A percentile compares a stretch with the other conserved stretches of the same genome.
Evolutionary conservation across 2,329 filamentous ascomycete species (phyloP).

Genomic region (Madurella fahalii): DNA sequence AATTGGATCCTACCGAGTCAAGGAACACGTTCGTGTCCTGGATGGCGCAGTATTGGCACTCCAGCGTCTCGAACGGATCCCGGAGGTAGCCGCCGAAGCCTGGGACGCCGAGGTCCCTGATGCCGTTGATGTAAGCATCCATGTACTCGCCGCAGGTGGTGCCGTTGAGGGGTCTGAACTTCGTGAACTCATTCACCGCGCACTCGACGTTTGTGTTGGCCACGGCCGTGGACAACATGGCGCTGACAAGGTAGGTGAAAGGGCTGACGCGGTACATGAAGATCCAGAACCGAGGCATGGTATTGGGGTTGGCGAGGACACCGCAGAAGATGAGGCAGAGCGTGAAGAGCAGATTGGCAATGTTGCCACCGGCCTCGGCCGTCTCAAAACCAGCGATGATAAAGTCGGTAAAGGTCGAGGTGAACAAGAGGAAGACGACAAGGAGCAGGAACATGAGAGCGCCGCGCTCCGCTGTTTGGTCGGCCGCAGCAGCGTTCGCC

Average conservation of each 20-base stretch:
- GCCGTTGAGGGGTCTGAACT: slow-evolving; percentile 58
- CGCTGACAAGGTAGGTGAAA: slow-evolving; percentile 75
- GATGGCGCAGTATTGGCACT: slow-evolving; percentile 55
- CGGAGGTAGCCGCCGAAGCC: slow-evolving; percentile 49
- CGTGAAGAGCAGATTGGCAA: slow-evolving; percentile 71
- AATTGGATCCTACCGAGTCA: slow-evolving; percentile 45
- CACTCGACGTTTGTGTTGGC: slow-evolving; percentile 64
- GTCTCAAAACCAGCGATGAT: slow-evolving; percentile 71
- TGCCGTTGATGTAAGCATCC: slow-evolving; percentile 40
- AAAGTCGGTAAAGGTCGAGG: slow-evolving; percentile 75
- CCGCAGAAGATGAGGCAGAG: slow-evolving; percentile 71
- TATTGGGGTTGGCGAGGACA: slow-evolving; percentile 61
- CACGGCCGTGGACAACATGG: slow-evolving; percentile 66
- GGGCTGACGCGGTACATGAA: slow-evolving; percentile 82
- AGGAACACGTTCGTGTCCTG: slow-evolving; percentile 51
- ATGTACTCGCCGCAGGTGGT: slow-evolving; percentile 60
- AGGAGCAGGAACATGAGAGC: slow-evolving; percentile 76
- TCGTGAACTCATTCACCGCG: slow-evolving; percentile 63
- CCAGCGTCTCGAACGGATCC: slow-evolving; percentile 42
- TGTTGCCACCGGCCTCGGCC: slow-evolving; percentile 70
- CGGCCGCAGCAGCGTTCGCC: slow-evolving; percentile 60
- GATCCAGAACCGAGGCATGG: slow-evolving; percentile 72
- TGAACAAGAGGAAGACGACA: slow-evolving; percentile 72
- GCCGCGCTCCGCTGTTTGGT: slow-evolving; percentile 63
- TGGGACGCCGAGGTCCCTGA: slow-evolving; percentile 9